A percentile compares a stretch with the other conserved stretches of the same genome.
Evolutionary conservation across 2,329 filamentous ascomycete genomes (phyloP).

Genomic region (Fusarium ambrosium): DNA sequence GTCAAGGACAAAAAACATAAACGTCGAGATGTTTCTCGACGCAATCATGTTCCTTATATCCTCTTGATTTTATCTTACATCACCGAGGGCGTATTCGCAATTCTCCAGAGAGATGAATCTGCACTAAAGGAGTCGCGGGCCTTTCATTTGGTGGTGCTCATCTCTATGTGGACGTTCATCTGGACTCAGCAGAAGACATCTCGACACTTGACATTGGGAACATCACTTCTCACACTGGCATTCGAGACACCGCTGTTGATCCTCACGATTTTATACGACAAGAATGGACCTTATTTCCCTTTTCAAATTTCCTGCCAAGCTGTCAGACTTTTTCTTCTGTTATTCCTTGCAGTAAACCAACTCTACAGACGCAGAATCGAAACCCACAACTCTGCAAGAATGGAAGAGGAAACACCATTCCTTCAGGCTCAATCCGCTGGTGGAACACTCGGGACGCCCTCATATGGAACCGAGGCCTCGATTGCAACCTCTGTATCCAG

Average conservation of each 20-base stretch:
- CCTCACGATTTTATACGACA: background rate
- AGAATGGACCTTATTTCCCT: background rate
- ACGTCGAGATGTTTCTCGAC: background rate
- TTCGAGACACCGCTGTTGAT: slow-evolving; percentile 30
- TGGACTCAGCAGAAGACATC: background rate
- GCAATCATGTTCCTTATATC: background rate
- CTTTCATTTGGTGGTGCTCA: slow-evolving; percentile 10
- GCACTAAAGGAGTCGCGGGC: slow-evolving; percentile 10
- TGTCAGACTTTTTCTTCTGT: slow-evolving; percentile 1
- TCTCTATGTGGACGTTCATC: slow-evolving; percentile 2
- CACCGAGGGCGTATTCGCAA: background rate
- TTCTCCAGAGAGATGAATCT: background rate
- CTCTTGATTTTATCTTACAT: slow-evolving; percentile 20
- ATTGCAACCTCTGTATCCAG: background rate
- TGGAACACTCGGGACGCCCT: background rate
- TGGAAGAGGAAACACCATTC: slow-evolving; percentile 34
- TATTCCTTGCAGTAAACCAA: slow-evolving; percentile 7
- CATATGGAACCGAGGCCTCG: slow-evolving; percentile 30
- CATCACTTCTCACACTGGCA: slow-evolving; percentile 4
- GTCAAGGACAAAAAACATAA: background rate
- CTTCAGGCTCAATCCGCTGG: background rate
- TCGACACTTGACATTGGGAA: background rate
- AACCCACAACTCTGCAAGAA: background rate
- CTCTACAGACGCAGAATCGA: background rate
- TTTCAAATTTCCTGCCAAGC: slow-evolving; percentile 16